Conservation (phyloP, 1,284 basidiomycete genomes). For the Rhodotorula mucilaginosa region DNA sequence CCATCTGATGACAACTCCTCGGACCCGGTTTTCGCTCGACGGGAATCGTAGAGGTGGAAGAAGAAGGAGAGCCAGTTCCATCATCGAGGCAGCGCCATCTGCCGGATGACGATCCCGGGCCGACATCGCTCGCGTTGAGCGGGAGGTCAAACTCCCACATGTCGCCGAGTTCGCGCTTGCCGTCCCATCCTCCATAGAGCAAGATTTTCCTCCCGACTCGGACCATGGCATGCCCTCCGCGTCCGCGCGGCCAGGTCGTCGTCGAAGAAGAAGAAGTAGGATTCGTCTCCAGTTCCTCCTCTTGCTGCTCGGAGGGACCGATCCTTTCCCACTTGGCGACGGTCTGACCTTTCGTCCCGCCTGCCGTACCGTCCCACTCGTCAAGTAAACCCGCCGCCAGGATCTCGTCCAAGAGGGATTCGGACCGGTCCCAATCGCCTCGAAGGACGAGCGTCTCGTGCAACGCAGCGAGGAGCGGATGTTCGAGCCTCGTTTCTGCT, state of each 20-base stretch:
- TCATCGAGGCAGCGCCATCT: conserved; percentile 3
- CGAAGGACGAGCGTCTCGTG: conserved; percentile 45
- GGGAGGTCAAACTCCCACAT: conserved; percentile 49
- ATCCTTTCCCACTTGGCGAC: conserved; percentile 4
- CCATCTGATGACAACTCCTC: conserved; percentile 49
- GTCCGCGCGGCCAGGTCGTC: conserved; percentile 39
- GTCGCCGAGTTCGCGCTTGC: conserved; percentile 46
- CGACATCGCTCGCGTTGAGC: not conserved
- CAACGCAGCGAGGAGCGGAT: conserved; percentile 46
- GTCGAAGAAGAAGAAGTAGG: conserved; percentile 28
- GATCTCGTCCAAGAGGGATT: conserved; percentile 42
- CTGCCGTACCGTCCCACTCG: conserved; percentile 25
- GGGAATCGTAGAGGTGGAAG: not conserved
- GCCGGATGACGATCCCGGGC: not conserved
- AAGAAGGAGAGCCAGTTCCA: not conserved
- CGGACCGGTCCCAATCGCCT: conserved; percentile 46
- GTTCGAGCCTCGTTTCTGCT: conserved; percentile 42
- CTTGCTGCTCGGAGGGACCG: not conserved
- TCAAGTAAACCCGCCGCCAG: conserved; percentile 34
- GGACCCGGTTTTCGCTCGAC: conserved; percentile 40
- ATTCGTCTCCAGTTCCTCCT: conserved; percentile 4
- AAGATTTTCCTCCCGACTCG: conserved; percentile 45
- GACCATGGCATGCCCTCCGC: conserved; percentile 49
- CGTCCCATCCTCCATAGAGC: conserved; percentile 50
- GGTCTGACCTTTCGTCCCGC: conserved; percentile 7